phyloP scores from a whole-genome alignment of 331 rosid genomes.

The Acacia concinna region DNA sequence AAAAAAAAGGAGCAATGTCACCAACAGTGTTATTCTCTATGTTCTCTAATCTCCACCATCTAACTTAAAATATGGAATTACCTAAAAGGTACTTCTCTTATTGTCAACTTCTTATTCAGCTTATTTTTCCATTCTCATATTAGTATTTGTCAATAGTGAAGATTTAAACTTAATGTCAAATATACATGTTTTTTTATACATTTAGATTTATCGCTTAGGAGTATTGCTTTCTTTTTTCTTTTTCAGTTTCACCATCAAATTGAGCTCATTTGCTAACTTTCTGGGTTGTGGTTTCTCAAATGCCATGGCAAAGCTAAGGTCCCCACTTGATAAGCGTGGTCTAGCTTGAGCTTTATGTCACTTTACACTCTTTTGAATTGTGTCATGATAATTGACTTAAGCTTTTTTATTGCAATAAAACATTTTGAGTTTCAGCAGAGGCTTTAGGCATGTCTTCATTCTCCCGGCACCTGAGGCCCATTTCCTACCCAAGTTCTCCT shows the following conservation, averaged over 20 bases:
- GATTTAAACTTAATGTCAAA: background rate
- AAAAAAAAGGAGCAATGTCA: background rate
- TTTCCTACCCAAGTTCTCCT: background rate
- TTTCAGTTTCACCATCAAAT: background rate
- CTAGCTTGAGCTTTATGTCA: background rate
- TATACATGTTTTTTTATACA: background rate
- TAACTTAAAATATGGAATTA: background rate
- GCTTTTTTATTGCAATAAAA: background rate
- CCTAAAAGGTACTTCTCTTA: background rate
- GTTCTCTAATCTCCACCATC: too few relatives aligned
- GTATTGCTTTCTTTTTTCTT: background rate
- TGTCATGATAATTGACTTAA: background rate
- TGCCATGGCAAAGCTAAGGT: background rate
- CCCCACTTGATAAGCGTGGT: background rate
- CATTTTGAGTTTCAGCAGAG: slow-evolving; percentile 1
- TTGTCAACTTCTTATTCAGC: background rate
- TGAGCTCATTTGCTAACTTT: background rate
- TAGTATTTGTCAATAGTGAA: background rate
- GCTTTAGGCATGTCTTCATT: slow-evolving; percentile 5
- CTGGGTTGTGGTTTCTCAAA: slow-evolving; percentile 3
- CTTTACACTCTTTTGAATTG: slow-evolving; percentile 1
- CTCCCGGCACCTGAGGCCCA: slow-evolving; percentile 14
- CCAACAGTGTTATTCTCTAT: background rate
- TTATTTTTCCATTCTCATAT: background rate
- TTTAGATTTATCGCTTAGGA: background rate